Conservation (phyloP, 805 yeast genomes). For the Kluyveromyces dobzhanskii region DNA sequence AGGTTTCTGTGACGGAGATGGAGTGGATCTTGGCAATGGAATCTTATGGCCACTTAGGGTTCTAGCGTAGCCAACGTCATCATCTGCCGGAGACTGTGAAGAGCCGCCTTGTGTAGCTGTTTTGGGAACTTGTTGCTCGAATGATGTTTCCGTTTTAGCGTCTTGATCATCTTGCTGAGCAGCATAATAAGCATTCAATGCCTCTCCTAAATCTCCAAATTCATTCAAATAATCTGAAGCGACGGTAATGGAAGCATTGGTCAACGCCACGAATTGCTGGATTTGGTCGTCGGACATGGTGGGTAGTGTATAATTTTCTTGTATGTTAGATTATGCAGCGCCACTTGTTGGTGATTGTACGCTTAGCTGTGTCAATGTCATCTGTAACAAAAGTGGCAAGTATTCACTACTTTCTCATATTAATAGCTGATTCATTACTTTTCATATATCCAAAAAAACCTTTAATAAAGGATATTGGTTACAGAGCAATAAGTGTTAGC, state of each 20-base stretch:
- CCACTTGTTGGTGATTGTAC: too few species aligned
- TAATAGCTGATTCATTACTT: not conserved
- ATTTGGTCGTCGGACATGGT: constrained; percentile 19
- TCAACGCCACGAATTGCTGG: constrained; percentile 31
- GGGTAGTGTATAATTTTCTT: not conserved
- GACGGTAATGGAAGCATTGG: constrained; percentile 30
- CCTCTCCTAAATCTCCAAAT: constrained; percentile 23
- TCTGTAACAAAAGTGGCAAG: not conserved
- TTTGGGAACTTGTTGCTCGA: not conserved
- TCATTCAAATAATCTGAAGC: constrained; percentile 32
- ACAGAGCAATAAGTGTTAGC: too few species aligned
- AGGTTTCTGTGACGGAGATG: constrained; percentile 8
- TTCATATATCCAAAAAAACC: not conserved
- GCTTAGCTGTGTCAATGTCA: too few species aligned
- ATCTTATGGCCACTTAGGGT: constrained; percentile 2
- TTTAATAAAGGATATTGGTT: too few species aligned
- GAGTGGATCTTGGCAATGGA: constrained; percentile 3
- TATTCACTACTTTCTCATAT: not conserved
- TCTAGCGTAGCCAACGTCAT: constrained; percentile 1
- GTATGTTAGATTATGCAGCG: too few species aligned
- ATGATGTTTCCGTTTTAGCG: constrained; percentile 1
- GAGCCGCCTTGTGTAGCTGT: not conserved
- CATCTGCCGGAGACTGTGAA: not conserved
- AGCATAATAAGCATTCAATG: constrained; percentile 24
- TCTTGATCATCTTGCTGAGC: constrained; percentile 9